A percentile compares a stretch with the other conserved stretches of the same genome.
phyloP scores from a whole-genome alignment of 2,329 filamentous ascomycete genomes.

The Orbilia blumenaviensis region DNA sequence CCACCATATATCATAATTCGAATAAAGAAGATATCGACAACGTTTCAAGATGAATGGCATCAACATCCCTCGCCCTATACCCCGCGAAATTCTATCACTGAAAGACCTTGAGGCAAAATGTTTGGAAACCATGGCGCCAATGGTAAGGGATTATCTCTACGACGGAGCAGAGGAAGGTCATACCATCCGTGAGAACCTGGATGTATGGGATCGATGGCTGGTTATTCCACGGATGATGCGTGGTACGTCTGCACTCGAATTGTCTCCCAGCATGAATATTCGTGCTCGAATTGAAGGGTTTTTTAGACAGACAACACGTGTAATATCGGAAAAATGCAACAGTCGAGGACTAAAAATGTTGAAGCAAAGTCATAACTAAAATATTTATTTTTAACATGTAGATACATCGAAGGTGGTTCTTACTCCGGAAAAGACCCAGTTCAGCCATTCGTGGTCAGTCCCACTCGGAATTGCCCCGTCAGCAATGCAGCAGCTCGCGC shows the following conservation, averaged over 20 bases:
- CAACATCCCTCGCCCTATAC: neutral
- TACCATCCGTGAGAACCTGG: slow-evolving; percentile 67
- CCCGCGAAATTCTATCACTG: slow-evolving; percentile 61
- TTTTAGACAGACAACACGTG: slow-evolving; percentile 52
- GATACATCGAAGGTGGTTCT: slow-evolving; percentile 56
- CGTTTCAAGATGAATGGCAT: neutral
- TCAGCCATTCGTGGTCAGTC: slow-evolving; percentile 58
- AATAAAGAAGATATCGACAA: no score
- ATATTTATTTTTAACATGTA: slow-evolving; percentile 30
- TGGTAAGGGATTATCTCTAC: slow-evolving; percentile 67
- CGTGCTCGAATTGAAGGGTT: no score
- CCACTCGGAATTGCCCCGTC: slow-evolving; percentile 68
- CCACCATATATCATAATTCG: no score
- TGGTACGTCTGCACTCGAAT: slow-evolving; percentile 59
- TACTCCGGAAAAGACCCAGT: neutral
- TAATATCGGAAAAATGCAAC: slow-evolving; percentile 29
- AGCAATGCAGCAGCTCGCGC: slow-evolving; percentile 67
- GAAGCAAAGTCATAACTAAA: neutral
- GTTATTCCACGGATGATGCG: slow-evolving; percentile 64
- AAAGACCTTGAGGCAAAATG: slow-evolving; percentile 62
- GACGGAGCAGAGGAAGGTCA: slow-evolving; percentile 68
- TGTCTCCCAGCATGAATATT: neutral
- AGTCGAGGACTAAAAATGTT: neutral
- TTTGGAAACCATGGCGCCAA: slow-evolving; percentile 61
- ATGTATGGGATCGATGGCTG: slow-evolving; percentile 66